Percentiles rank a stretch among this genome's conserved stretches.
Conservation (phyloP, 2,329 filamentous ascomycete species). For the Claviceps paspali region DNA sequence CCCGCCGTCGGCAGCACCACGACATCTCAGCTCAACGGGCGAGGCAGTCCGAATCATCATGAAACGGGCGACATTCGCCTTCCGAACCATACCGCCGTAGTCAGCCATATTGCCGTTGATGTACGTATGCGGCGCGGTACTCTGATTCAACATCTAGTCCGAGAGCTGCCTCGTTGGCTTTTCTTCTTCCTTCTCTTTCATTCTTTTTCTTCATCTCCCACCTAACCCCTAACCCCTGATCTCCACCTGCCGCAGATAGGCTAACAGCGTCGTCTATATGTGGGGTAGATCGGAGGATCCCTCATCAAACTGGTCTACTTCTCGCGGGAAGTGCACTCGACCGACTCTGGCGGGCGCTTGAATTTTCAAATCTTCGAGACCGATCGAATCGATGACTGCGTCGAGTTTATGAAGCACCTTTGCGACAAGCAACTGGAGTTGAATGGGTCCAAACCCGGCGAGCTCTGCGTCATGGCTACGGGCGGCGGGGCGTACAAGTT, state of each 20-base stretch:
- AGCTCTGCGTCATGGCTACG: constrained; percentile 86
- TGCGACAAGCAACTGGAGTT: constrained; percentile 66
- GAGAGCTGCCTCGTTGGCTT: not conserved
- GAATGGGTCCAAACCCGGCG: constrained; percentile 55
- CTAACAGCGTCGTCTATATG: not conserved
- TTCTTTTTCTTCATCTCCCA: not conserved
- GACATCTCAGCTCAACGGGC: constrained; percentile 21
- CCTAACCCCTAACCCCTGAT: no score
- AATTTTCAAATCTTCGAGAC: constrained; percentile 97
- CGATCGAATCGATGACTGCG: constrained; percentile 81
- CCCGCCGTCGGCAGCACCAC: constrained; percentile 24
- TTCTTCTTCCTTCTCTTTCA: not conserved
- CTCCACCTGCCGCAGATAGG: no score
- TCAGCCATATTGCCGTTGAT: constrained; percentile 94
- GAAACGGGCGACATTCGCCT: constrained; percentile 91
- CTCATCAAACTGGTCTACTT: constrained; percentile 97
- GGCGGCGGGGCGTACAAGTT: constrained; percentile 94
- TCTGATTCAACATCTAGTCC: not conserved
- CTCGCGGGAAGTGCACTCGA: constrained; percentile 67
- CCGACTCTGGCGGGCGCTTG: constrained; percentile 70
- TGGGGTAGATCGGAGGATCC: constrained; percentile 72
- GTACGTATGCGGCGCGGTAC: constrained; percentile 37
- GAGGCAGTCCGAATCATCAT: constrained; percentile 33
- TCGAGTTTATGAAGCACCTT: constrained; percentile 77
- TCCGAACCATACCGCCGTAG: constrained; percentile 85